These are phyloP conservation scores for Penicillium bialowiezense DNA, from an alignment of 495 filamentous ascomycete genomes.

Conservation along the genomic window DNA sequence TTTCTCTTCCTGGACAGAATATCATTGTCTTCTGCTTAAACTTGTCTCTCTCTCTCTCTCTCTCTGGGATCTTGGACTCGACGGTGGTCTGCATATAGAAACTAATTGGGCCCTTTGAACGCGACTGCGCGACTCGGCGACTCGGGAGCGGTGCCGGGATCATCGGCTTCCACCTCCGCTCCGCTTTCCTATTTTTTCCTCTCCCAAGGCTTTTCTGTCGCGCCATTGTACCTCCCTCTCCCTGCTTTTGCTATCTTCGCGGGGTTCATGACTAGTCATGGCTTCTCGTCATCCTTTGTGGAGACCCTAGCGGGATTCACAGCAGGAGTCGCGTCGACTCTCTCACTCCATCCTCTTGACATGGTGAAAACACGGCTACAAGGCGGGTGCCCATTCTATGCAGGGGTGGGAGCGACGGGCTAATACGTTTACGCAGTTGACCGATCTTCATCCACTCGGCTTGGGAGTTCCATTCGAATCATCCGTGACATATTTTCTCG, in stretches of 20 bases:
- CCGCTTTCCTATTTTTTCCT: no score
- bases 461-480: constrained; percentile 55
- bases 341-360: constrained; percentile 73
- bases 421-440: constrained; percentile 34
- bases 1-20: no score
- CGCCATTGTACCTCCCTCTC: neutral
- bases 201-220: no score
- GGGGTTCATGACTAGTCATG: constrained; percentile 48
- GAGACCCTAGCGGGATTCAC: constrained; percentile 89
- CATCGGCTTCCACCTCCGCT: no score
- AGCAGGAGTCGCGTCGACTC: constrained; percentile 80
- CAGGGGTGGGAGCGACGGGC: neutral
- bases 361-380: constrained; percentile 95
- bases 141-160: no score
- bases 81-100: no score
- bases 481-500: constrained; percentile 51
- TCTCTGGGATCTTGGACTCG: no score
- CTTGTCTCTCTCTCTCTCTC: no score
- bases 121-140: no score
- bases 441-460: constrained; percentile 34
- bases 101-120: no score
- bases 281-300: constrained; percentile 71
- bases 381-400: constrained; percentile 44
- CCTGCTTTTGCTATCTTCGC: neutral
- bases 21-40: no score